Evolutionary conservation across 768 basidiomycete genomes (phyloP), one percentile per base, ranked within the genome.

Genomic region (Suillus ampliporus): DNA sequence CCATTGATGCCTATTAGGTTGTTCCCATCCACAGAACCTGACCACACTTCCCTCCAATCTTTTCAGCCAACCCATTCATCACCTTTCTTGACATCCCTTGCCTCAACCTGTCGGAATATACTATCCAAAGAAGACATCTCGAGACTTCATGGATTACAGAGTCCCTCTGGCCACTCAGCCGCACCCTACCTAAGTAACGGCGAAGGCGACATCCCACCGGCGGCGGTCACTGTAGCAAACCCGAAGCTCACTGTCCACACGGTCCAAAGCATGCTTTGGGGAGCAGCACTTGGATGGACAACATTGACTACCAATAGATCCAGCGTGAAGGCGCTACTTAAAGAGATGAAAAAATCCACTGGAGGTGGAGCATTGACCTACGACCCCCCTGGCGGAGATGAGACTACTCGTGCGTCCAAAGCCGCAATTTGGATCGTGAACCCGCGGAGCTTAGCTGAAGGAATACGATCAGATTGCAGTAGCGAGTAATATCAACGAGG

Each of bases 291-390:
- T 31, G 87, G 89, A 0, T 89, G 91, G 90, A 95, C 94, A 64
- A 93, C 91, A n/a, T 77, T 96, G 53, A 95, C 94, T 5, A 92
- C 92, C 10, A 96, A 97, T 67, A 82, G 86, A 65, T 83, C 89
- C 35, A 93, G 93, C 66, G 86, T 95, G 28, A 87, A 83, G 69
- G 87, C 87, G 26, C 79, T 95, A n/a, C 64, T 94, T 63, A 80
- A 86, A 63, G 90, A 90, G 72, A 83, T 94, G 74, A 84, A 79
- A 61, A 69, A 74, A 17, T 60, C 48, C 13, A 54, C 35, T 13
- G 63, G 63, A 56, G 34, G 61, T 57, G 43, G 64, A 67, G 5
- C 14, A 57, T 31, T 47, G 46, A 28, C 52, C 28, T 23, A 64
- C 57, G 58, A 56, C 5, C 4, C 17, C 11, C 38, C 38, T 7